Evolutionary conservation across 495 filamentous ascomycete genomes (phyloP).

Genomic region (Neurospora africana): DNA sequence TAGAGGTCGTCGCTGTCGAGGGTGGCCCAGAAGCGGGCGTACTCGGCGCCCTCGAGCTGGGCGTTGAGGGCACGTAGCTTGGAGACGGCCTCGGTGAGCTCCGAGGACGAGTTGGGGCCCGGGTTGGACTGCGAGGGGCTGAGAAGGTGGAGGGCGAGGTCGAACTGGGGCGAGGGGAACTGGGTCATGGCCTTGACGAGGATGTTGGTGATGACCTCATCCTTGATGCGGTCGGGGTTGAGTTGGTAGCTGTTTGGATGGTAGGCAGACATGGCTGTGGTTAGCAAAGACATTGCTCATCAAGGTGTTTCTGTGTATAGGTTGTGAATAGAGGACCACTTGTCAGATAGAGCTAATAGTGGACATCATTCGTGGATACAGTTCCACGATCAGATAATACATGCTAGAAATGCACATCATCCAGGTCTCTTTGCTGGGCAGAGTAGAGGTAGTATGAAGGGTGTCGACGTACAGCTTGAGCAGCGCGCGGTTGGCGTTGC

Average conservation of each 20-base stretch:
- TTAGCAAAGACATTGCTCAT: not conserved
- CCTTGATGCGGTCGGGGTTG: slow-evolving; percentile 94
- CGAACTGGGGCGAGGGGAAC: slow-evolving; percentile 94
- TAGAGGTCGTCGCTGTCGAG: slow-evolving; percentile 92
- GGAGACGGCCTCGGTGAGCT: slow-evolving; percentile 75
- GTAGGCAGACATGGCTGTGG: slow-evolving; percentile 1
- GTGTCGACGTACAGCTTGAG: slow-evolving; percentile 81
- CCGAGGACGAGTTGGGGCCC: slow-evolving; percentile 34
- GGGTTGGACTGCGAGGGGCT: slow-evolving; percentile 35
- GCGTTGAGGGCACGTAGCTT: slow-evolving; percentile 77
- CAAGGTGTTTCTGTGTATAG: not conserved
- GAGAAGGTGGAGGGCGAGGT: slow-evolving; percentile 85
- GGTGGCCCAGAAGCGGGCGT: slow-evolving; percentile 84
- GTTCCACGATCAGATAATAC: slow-evolving; percentile 75
- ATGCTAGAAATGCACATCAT: slow-evolving; percentile 75
- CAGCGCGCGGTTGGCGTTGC: slow-evolving; percentile 89
- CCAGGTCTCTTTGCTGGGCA: slow-evolving; percentile 9
- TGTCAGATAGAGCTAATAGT: slow-evolving; percentile 58
- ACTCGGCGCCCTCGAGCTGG: slow-evolving; percentile 76
- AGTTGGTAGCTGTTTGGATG: slow-evolving; percentile 79
- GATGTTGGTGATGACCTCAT: slow-evolving; percentile 96
- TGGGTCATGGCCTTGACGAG: slow-evolving; percentile 95
- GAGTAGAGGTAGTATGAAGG: not conserved
- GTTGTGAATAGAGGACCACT: slow-evolving; percentile 8
- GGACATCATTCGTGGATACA: slow-evolving; percentile 37